Evolutionary conservation across 805 yeast species (phyloP).

Genomic region (Scheffersomyces spartinae): DNA sequence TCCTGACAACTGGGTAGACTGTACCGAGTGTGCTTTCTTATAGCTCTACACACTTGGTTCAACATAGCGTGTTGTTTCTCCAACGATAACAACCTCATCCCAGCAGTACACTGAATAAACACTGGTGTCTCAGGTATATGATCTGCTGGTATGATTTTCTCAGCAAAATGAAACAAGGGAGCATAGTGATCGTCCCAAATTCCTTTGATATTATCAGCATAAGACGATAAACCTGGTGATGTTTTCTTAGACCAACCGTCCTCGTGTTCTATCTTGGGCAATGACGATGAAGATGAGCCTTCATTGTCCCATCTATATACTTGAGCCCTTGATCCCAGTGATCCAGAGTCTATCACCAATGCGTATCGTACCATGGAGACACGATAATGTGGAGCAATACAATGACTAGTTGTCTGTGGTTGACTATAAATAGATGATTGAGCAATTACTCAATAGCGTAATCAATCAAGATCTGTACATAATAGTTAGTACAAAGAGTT

Average conservation of each 20-base stretch:
- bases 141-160: slow-evolving; percentile 52
- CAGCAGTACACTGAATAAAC: slow-evolving; percentile 91
- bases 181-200: slow-evolving; percentile 68
- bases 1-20: slow-evolving; percentile 46
- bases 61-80: slow-evolving; percentile 43
- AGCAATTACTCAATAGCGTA: too few relatives aligned
- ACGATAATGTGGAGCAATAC: too few relatives aligned
- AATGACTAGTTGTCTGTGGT: too few relatives aligned
- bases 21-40: slow-evolving; percentile 48
- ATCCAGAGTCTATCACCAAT: slow-evolving; percentile 88
- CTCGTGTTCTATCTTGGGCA: slow-evolving; percentile 57
- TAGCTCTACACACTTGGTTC: slow-evolving; percentile 43
- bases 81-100: slow-evolving; percentile 71
- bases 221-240: slow-evolving; percentile 80
- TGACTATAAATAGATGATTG: too few relatives aligned
- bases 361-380: too few relatives aligned
- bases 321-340: slow-evolving; percentile 86
- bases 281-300: slow-evolving; percentile 32
- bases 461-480: too few relatives aligned
- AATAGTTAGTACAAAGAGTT: too few relatives aligned
- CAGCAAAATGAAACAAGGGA: slow-evolving; percentile 57
- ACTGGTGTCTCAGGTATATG: slow-evolving; percentile 65
- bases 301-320: slow-evolving; percentile 70
- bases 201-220: slow-evolving; percentile 35
- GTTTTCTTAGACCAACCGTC: slow-evolving; percentile 60